phyloP scores from a whole-genome alignment of 2,329 filamentous ascomycete species.

The Pleomassaria siparia region DNA sequence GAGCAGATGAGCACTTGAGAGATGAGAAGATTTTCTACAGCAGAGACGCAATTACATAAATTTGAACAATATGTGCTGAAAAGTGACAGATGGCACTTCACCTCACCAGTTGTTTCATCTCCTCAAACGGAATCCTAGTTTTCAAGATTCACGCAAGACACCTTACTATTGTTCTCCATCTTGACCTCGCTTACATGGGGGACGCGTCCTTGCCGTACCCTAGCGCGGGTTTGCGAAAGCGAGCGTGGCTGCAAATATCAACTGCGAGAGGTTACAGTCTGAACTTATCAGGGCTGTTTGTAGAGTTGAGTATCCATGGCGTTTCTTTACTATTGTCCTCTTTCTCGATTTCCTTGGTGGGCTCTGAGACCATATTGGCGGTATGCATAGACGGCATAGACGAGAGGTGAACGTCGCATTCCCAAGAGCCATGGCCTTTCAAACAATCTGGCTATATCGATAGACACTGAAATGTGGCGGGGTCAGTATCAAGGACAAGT shows the following conservation, averaged over 20 bases:
- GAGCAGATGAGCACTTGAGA: no score
- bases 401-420: neutral
- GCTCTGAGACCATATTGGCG: conserved; percentile 17
- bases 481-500: no score
- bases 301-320: no score
- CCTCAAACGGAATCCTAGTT: neutral
- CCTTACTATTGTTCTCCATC: conserved; percentile 18
- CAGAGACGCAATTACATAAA: no score
- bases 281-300: neutral
- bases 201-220: neutral
- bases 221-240: neutral
- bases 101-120: neutral
- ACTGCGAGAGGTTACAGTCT: no score
- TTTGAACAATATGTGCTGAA: no score
- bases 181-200: neutral
- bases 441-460: no score
- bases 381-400: neutral
- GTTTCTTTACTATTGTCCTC: conserved; percentile 43
- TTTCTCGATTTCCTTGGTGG: conserved; percentile 13
- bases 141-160: neutral
- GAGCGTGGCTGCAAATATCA: neutral
- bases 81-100: no score
- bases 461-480: no score
- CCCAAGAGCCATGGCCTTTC: no score
- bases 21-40: no score